A percentile compares a stretch with the other conserved stretches of the same genome.
These are phyloP conservation scores for Rosellinia necatrix DNA, from an alignment of 2,329 filamentous ascomycete genomes.

Conservation along the genomic window DNA sequence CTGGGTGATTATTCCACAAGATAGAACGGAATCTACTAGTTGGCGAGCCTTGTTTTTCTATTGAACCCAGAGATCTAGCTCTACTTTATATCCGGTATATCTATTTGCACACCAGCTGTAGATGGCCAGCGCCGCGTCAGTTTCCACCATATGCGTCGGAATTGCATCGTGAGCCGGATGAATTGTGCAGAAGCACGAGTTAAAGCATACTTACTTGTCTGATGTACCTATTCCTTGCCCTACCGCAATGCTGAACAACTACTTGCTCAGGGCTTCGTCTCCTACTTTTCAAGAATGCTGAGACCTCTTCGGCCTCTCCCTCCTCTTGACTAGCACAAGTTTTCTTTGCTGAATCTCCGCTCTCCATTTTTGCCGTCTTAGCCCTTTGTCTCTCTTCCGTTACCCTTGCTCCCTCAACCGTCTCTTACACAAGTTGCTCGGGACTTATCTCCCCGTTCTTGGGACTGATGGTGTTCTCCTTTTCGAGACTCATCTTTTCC, in stretches of 20 bases:
- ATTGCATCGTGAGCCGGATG: background rate
- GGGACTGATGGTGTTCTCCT: too few species aligned
- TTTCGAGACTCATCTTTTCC: too few species aligned
- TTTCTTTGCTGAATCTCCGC: background rate
- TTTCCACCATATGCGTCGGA: background rate
- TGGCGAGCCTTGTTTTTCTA: background rate
- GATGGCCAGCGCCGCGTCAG: background rate
- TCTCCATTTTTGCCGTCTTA: background rate
- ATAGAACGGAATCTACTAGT: background rate
- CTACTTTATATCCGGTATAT: background rate
- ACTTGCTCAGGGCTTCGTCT: too few species aligned
- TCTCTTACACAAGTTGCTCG: background rate
- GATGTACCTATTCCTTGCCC: background rate
- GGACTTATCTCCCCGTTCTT: background rate
- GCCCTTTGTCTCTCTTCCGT: background rate
- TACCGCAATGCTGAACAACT: too few species aligned
- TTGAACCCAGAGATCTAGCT: background rate
- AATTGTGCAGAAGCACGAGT: background rate
- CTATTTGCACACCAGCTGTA: background rate
- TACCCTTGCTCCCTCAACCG: background rate
- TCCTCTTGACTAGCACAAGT: background rate
- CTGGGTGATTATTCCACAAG: background rate
- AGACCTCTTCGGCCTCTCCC: background rate
- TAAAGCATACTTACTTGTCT: background rate
- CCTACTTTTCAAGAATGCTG: too few species aligned